Base-by-base conservation (phyloP, 352 stramenopile species). In the Phytophthora colocasiae region DNA sequence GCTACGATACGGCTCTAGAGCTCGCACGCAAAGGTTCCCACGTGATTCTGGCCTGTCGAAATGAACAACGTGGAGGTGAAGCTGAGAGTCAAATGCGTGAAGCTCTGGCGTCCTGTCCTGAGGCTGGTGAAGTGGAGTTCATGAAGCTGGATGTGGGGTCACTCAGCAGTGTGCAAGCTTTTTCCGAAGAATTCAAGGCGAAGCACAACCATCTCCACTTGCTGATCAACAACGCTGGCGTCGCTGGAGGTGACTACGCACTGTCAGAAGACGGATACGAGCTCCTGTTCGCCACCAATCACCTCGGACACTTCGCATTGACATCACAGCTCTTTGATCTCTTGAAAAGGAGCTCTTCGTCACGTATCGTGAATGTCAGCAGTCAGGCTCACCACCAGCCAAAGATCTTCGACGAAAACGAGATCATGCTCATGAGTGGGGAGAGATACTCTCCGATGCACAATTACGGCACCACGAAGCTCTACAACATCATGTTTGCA, bases 241-340 rank as follows among this genome's bases (percentile, higher is more conserved):
- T 49, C 38, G 68, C 78, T 9, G 78, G 68, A 4, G 49, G 73
- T 34, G 60, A 69, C 3, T 72, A 78, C 38, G 40, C 55, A 12
- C 41, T 72, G 15, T 75, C 76, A 0, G 57, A 19, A 0, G 80
- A 90, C 41, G 80, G 72, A 8, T 51, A 73, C 29, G 81, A 90
- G 58, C 63, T 60, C n/a, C 78, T 87, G 22, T 90, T 92, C 59
- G 80, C 67, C 1, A 82, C 78, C 22, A 92, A 90, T 61, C 65
- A 90, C 58, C 27, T 92, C n/a, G 80, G 75, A 15, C 75, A 88
- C 47, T 89, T 92, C 51, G 45, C 60, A 6, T 51, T 92, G 17
- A 90, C 84, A 5, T 43, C 61, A 0, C 58, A 72, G 44, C 60
- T 90, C 0, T 74, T 90, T 11, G 59, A 67, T 0, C 8, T 81